Conservation (phyloP, 2,329 filamentous ascomycete genomes). For the Pyrenochaeta sp. region DNA sequence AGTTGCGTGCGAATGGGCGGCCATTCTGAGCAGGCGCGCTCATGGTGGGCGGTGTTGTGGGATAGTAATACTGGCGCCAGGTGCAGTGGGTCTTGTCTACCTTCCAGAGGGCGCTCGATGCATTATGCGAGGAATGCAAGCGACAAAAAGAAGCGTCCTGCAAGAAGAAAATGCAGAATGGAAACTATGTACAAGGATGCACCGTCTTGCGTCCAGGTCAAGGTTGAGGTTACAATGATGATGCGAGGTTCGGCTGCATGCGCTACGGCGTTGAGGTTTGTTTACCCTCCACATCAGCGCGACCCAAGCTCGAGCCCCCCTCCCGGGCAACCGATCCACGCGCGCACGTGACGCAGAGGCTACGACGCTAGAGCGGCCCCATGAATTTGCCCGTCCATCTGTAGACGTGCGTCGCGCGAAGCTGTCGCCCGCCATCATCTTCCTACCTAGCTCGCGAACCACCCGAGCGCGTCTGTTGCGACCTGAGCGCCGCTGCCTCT, state of each 20-base stretch:
- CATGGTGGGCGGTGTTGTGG: constrained; percentile 51
- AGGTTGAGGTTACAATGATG: constrained; percentile 15
- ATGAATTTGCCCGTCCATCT: constrained; percentile 12
- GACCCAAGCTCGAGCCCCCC: constrained; percentile 11
- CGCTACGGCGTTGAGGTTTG: constrained; percentile 12
- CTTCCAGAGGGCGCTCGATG: no score
- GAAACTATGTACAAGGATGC: constrained; percentile 39
- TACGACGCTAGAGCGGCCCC: no score
- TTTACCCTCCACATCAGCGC: no score
- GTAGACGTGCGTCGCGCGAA: no score
- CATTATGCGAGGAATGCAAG: constrained; percentile 32
- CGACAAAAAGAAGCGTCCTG: constrained; percentile 10
- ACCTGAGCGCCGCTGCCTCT: constrained; percentile 7
- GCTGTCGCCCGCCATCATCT: background rate
- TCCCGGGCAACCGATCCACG: constrained; percentile 16
- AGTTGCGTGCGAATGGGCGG: constrained; percentile 67
- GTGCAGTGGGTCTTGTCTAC: constrained; percentile 32
- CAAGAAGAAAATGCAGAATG: constrained; percentile 17
- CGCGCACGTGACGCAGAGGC: constrained; percentile 13
- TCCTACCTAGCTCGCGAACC: constrained; percentile 7
- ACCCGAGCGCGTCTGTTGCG: constrained; percentile 5
- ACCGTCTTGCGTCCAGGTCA: constrained; percentile 12
- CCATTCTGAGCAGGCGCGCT: constrained; percentile 65
- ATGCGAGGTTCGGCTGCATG: constrained; percentile 20
- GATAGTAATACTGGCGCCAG: constrained; percentile 24